Conservation (phyloP, 208 protist genomes). For the Trypanosoma avium region DNA sequence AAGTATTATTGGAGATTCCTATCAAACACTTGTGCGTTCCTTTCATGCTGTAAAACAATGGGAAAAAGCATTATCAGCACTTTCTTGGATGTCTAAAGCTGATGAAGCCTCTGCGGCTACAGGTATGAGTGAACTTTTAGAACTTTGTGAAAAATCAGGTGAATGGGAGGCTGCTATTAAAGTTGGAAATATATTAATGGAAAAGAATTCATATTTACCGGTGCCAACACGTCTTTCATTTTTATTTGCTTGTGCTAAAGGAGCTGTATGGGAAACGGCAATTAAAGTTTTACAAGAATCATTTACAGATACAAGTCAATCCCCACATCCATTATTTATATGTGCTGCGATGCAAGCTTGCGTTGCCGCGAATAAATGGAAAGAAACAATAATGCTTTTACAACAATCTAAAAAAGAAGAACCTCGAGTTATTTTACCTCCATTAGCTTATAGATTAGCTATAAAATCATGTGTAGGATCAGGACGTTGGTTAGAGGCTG, state of each 20-base stretch:
- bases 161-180: slow-evolving; percentile 77
- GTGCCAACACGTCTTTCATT: slow-evolving; percentile 57
- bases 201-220: slow-evolving; percentile 38
- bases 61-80: slow-evolving; percentile 80
- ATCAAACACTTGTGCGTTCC: slow-evolving; percentile 71
- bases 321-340: slow-evolving; percentile 64
- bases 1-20: slow-evolving; percentile 56
- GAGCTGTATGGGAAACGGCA: slow-evolving; percentile 58
- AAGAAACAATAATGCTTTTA: slow-evolving; percentile 42
- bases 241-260: slow-evolving; percentile 64
- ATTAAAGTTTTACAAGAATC: slow-evolving; percentile 42
- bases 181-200: slow-evolving; percentile 55
- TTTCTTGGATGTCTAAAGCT: slow-evolving; percentile 83
- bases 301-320: slow-evolving; percentile 49
- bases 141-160: slow-evolving; percentile 78
- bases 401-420: slow-evolving; percentile 43
- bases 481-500: slow-evolving; percentile 47
- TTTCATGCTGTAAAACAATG: slow-evolving; percentile 73
- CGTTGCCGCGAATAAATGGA: slow-evolving; percentile 50
- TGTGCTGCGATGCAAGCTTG: slow-evolving; percentile 77
- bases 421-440: slow-evolving; percentile 69
- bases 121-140: slow-evolving; percentile 71
- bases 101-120: slow-evolving; percentile 68
- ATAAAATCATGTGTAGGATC: slow-evolving; percentile 59
- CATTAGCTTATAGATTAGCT: slow-evolving; percentile 67